Evolutionary conservation across 768 basidiomycete genomes (phyloP).

Genomic region (Erythrobasidium yunnanense): DNA sequence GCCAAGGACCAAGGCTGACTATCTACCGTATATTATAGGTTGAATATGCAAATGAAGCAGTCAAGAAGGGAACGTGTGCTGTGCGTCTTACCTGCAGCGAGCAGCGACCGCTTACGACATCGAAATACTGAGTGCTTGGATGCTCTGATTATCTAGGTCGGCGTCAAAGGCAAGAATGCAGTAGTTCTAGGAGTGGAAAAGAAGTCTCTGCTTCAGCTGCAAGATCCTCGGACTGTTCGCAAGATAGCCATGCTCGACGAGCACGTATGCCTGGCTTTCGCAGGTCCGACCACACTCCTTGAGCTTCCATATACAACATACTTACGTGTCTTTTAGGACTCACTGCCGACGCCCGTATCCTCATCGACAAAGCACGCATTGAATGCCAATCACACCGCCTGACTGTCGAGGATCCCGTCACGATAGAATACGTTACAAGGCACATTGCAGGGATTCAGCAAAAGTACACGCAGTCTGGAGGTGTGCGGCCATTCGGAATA

Average conservation of each 20-base stretch:
- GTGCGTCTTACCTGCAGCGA: constrained; percentile 48
- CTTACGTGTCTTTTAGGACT: constrained; percentile 52
- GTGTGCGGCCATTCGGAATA: constrained; percentile 95
- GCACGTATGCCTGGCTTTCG: constrained; percentile 92
- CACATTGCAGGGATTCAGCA: constrained; percentile 99
- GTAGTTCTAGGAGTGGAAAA: constrained; percentile 98
- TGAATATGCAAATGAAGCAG: constrained; percentile 97
- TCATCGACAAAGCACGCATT: constrained; percentile 94
- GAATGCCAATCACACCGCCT: constrained; percentile 96
- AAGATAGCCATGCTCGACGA: constrained; percentile 99
- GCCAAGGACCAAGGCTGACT: background rate
- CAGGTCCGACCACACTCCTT: constrained; percentile 51
- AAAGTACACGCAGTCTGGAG: constrained; percentile 97
- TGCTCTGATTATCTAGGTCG: constrained; percentile 54
- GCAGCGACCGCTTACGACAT: constrained; percentile 26
- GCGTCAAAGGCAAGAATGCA: constrained; percentile 84
- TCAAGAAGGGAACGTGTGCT: constrained; percentile 91
- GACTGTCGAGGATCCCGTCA: constrained; percentile 95
- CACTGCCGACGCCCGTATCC: constrained; percentile 90
- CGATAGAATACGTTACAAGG: constrained; percentile 94
- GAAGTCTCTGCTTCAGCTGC: constrained; percentile 92
- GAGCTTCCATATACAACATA: background rate
- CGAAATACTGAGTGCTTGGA: background rate
- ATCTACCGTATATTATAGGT: constrained; percentile 52
- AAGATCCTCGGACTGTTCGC: constrained; percentile 92